Conservation (phyloP, 1,284 basidiomycete species). For the Puccinia polysora region DNA sequence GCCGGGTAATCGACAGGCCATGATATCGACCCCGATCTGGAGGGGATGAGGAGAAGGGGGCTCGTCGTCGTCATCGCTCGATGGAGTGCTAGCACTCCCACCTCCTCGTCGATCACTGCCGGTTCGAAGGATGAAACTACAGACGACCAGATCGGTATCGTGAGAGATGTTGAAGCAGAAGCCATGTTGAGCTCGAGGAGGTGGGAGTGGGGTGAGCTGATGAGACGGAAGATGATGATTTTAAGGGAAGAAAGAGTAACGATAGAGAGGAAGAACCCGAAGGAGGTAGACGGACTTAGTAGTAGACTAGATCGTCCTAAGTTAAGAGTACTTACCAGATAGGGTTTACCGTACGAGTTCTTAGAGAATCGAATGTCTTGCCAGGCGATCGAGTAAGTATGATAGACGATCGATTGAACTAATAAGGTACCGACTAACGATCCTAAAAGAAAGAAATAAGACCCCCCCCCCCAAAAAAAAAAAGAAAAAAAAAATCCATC, state of each 20-base stretch:
- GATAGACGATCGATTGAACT: constrained; percentile 22
- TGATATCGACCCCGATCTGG: constrained; percentile 34
- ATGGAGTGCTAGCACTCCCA: too few relatives aligned
- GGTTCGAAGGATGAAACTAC: constrained; percentile 8
- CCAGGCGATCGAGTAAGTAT: constrained; percentile 11
- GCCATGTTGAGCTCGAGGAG: too few relatives aligned
- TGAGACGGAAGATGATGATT: not conserved
- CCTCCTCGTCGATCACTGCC: too few relatives aligned
- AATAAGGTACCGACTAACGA: constrained; percentile 33
- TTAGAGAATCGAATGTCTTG: constrained; percentile 1
- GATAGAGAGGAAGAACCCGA: too few relatives aligned
- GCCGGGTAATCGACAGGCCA: constrained; percentile 22
- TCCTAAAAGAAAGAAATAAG: constrained; percentile 16
- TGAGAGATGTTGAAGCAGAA: constrained; percentile 41
- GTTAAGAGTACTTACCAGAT: constrained; percentile 22
- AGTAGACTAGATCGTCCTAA: not conserved
- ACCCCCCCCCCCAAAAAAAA: not conserved
- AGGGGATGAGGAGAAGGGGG: not conserved
- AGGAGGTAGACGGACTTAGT: too few relatives aligned
- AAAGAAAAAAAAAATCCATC: not conserved
- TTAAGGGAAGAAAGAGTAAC: too few relatives aligned
- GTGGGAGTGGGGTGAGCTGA: constrained; percentile 24
- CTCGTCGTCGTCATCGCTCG: not conserved
- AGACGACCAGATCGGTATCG: constrained; percentile 24
- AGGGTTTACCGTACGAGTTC: constrained; percentile 21